phyloP scores from a whole-genome alignment of 257 asterid genomes.

The Nemophila menziesii region DNA sequence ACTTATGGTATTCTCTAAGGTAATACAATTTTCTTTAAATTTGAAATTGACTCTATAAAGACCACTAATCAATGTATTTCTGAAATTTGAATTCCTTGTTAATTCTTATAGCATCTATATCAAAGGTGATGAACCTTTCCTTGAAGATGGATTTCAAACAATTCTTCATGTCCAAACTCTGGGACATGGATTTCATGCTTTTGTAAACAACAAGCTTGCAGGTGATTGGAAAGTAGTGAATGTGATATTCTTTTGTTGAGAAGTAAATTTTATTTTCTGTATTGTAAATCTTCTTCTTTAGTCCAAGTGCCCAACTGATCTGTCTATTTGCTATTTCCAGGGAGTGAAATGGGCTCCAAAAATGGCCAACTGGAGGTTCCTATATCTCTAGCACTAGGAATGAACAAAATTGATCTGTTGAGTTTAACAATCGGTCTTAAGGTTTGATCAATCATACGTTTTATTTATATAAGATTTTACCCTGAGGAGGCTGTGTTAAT shows the following conservation, averaged over 20 bases:
- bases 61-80: background rate
- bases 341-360: conserved; percentile 51
- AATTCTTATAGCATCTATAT: conserved; percentile 34
- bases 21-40: conserved; percentile 11
- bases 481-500: background rate
- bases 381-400: conserved; percentile 37
- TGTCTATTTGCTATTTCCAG: conserved; percentile 22
- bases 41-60: background rate
- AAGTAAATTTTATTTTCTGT: no score
- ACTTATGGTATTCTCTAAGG: conserved; percentile 82
- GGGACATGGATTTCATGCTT: conserved; percentile 64
- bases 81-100: no score
- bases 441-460: conserved; percentile 38
- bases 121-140: conserved; percentile 43
- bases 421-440: conserved; percentile 76
- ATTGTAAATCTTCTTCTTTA: no score
- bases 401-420: conserved; percentile 60
- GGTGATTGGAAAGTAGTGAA: no score
- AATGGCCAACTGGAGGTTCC: conserved; percentile 43
- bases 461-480: background rate
- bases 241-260: no score
- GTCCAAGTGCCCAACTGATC: no score
- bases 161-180: conserved; percentile 58
- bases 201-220: conserved; percentile 61
- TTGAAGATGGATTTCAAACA: conserved; percentile 48